These are phyloP conservation scores for Escallonia rubra DNA, from an alignment of 129 eudicot genomes.

Conservation along the genomic window DNA sequence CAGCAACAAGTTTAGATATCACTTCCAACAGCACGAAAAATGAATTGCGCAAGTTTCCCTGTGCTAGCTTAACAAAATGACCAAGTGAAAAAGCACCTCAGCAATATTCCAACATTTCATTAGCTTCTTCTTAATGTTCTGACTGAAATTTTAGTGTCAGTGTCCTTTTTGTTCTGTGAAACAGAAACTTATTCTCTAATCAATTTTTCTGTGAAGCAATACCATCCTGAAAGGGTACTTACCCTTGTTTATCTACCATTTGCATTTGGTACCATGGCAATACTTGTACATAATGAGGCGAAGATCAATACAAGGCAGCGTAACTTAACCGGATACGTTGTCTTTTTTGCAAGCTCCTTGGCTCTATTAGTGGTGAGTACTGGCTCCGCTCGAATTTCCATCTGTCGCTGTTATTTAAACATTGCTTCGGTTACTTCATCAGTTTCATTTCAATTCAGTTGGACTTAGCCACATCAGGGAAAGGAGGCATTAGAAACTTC, in stretches of 20 bases:
- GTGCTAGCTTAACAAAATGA: too few species aligned
- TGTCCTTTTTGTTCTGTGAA: too few species aligned
- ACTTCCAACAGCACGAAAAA: too few species aligned
- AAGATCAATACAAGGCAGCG: conserved; percentile 36
- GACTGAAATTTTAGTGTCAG: too few species aligned
- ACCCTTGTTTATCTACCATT: conserved; percentile 63
- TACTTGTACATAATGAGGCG: conserved; percentile 61
- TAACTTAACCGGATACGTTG: conserved; percentile 27
- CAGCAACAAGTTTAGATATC: too few species aligned
- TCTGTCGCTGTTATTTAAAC: too few species aligned
- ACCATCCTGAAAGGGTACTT: conserved; percentile 47
- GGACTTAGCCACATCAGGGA: conserved; percentile 53
- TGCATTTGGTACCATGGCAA: conserved; percentile 52
- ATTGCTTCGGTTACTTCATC: background rate
- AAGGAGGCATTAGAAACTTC: conserved; percentile 51
- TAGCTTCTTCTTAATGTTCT: too few species aligned
- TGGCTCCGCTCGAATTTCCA: background rate
- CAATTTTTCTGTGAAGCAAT: conserved; percentile 17
- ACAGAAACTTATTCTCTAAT: background rate
- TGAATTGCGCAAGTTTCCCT: too few species aligned
- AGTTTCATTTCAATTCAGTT: conserved; percentile 24
- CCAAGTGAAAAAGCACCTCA: too few species aligned
- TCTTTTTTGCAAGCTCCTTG: conserved; percentile 28
- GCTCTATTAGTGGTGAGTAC: conserved; percentile 24
- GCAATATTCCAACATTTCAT: too few species aligned